Conservation (phyloP, 2,329 filamentous ascomycete genomes). For the Diaporthe aspalathi region DNA sequence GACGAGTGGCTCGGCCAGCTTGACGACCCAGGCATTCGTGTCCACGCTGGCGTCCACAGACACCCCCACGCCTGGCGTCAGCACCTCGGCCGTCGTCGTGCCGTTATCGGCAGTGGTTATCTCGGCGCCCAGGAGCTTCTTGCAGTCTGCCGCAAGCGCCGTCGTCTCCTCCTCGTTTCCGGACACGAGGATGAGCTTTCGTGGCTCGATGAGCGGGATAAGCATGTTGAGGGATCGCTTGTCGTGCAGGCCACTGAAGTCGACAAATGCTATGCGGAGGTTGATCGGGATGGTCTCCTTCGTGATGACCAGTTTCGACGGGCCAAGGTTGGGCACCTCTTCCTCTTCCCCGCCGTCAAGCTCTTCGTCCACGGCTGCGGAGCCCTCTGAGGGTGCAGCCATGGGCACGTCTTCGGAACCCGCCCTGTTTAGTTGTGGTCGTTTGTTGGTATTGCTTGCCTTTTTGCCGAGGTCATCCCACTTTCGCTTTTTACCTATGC, state of each 20-base stretch:
- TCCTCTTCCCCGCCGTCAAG: constrained; percentile 69
- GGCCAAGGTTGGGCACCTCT: constrained; percentile 66
- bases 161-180: constrained; percentile 83
- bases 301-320: constrained; percentile 78
- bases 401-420: constrained; percentile 60
- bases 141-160: constrained; percentile 82
- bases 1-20: constrained; percentile 85
- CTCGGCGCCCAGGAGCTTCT: constrained; percentile 67
- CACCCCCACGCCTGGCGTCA: constrained; percentile 80
- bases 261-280: constrained; percentile 85
- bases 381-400: constrained; percentile 48
- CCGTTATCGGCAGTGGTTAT: constrained; percentile 51
- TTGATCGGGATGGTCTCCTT: constrained; percentile 74
- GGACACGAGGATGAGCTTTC: constrained; percentile 92
- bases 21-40: constrained; percentile 97
- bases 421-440: constrained; percentile 61
- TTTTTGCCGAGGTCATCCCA: constrained; percentile 79
- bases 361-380: constrained; percentile 60
- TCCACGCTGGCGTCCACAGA: constrained; percentile 92
- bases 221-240: constrained; percentile 94
- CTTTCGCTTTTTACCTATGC: constrained; percentile 90
- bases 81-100: constrained; percentile 73
- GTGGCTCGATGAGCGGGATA: constrained; percentile 91
- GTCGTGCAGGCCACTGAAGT: constrained; percentile 93
- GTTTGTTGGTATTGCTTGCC: constrained; percentile 66